Conservation (phyloP, 176 grass and related monocot genomes). For the Triticum urartu region DNA sequence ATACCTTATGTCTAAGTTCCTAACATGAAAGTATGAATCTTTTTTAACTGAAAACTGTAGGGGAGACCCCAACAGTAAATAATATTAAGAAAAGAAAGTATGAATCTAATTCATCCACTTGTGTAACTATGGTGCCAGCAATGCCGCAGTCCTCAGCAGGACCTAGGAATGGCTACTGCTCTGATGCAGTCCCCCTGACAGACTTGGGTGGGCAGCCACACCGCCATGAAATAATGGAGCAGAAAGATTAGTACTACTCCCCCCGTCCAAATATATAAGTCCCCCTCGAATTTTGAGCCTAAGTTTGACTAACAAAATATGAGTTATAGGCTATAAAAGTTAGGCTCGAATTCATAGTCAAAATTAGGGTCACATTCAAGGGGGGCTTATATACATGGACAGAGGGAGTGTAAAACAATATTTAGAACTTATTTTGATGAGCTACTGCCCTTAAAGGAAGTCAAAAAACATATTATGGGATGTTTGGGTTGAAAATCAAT, state of each 20-base stretch:
- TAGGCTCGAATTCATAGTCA: no score
- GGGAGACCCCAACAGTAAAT: neutral
- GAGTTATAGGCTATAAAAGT: no score
- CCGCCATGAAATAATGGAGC: neutral
- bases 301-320: no score
- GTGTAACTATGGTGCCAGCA: neutral
- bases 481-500: neutral
- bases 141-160: neutral
- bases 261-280: no score
- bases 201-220: neutral
- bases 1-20: neutral
- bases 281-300: no score
- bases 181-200: neutral
- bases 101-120: neutral
- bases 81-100: neutral
- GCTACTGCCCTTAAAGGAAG: neutral
- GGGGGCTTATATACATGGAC: no score
- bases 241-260: neutral
- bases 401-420: conserved; percentile 7
- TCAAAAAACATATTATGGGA: neutral
- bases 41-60: neutral
- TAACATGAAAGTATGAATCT: neutral
- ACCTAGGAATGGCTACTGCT: neutral
- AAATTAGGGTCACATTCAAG: no score
- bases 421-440: neutral